These are phyloP conservation scores for Amanita inopinata DNA, from an alignment of 768 basidiomycete species.

Conservation along the genomic window DNA sequence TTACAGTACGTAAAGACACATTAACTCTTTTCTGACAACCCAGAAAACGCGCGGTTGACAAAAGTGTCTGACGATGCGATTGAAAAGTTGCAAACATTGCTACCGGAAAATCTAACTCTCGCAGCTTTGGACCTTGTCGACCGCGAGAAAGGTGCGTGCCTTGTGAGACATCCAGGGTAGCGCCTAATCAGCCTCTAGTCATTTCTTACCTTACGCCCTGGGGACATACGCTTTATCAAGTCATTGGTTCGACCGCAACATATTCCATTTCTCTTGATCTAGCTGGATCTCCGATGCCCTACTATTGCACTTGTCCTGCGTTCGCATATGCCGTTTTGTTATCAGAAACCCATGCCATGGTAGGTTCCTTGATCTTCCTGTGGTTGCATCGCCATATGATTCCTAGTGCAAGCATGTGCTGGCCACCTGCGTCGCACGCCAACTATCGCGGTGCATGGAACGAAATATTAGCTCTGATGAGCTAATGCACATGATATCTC, in stretches of 20 bases:
- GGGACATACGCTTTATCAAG: conserved; percentile 54
- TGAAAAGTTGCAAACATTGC: conserved; percentile 43
- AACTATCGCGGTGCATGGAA: conserved; percentile 40
- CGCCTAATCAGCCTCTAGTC: conserved; percentile 29
- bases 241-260: conserved; percentile 54
- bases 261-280: conserved; percentile 49
- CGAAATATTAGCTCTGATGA: conserved; percentile 37
- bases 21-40: neutral
- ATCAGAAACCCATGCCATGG: conserved; percentile 56
- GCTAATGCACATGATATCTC: conserved; percentile 31
- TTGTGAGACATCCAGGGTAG: neutral
- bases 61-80: conserved; percentile 38
- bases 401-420: conserved; percentile 74
- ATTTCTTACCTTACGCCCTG: conserved; percentile 49
- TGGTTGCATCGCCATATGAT: conserved; percentile 9
- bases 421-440: conserved; percentile 51
- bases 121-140: conserved; percentile 76
- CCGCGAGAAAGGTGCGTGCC: conserved; percentile 45
- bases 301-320: conserved; percentile 70
- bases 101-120: conserved; percentile 54
- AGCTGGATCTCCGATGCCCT: conserved; percentile 26
- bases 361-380: conserved; percentile 17
- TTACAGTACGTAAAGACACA: neutral
- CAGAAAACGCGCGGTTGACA: neutral
- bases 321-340: conserved; percentile 57